Conservation (phyloP, 1,139 yeast species). For the Lodderomyces pseudojiufengensis region DNA sequence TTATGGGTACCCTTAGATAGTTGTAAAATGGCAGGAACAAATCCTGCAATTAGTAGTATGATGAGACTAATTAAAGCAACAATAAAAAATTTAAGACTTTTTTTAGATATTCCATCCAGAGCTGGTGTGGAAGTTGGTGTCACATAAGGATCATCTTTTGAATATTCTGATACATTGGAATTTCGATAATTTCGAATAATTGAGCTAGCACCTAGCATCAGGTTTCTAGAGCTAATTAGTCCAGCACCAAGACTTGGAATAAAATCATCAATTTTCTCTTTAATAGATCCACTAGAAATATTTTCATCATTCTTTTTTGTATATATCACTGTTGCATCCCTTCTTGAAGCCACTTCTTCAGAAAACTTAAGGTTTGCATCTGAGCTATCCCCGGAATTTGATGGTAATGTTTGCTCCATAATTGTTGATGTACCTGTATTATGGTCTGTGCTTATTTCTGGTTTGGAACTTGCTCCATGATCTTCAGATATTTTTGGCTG, state of each 20-base stretch:
- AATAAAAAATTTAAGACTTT: conserved; percentile 1
- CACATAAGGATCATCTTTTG: no score
- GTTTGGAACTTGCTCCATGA: no score
- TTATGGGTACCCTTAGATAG: conserved; percentile 21
- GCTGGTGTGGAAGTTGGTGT: no score
- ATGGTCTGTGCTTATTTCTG: no score
- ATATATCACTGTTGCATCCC: conserved; percentile 3
- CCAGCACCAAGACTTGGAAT: no score
- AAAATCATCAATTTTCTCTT: no score
- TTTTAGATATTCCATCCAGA: neutral
- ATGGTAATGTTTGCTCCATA: neutral
- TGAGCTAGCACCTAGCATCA: no score
- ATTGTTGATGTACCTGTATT: no score
- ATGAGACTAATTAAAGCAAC: conserved; percentile 12
- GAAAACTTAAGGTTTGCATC: conserved; percentile 1
- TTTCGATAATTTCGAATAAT: no score
- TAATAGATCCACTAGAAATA: neutral
- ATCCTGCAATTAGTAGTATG: conserved; percentile 17
- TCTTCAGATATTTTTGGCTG: no score
- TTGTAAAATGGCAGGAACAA: conserved; percentile 20
- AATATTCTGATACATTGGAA: no score
- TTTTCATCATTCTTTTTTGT: neutral
- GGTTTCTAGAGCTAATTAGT: no score
- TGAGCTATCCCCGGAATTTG: conserved; percentile 12
- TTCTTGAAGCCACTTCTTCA: neutral